Evolutionary conservation across 2,329 filamentous ascomycete genomes (phyloP).

Genomic region (Ophiostoma sp.): DNA sequence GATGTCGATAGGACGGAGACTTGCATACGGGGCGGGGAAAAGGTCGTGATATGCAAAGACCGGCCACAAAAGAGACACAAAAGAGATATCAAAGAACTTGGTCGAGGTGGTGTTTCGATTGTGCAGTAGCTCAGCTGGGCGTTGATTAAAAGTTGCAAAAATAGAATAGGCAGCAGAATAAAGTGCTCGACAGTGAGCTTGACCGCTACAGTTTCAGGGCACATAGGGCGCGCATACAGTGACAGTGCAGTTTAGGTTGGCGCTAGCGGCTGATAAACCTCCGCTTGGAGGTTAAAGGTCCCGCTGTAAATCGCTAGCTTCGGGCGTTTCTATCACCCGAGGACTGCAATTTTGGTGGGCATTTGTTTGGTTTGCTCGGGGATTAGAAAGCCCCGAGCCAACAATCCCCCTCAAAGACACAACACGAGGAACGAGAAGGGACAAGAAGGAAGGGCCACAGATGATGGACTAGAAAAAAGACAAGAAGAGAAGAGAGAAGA

Average conservation of each 20-base stretch:
- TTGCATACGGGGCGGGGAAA: background rate
- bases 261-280: background rate
- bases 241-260: background rate
- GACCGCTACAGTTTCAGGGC: background rate
- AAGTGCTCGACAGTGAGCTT: background rate
- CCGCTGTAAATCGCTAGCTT: background rate
- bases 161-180: slow-evolving; percentile 6
- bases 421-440: background rate
- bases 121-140: background rate
- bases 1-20: background rate
- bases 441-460: background rate
- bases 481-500: background rate
- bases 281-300: too few species aligned
- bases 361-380: background rate
- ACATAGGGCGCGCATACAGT: background rate
- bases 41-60: background rate
- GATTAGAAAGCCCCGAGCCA: background rate
- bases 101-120: background rate
- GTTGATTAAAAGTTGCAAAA: background rate
- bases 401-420: background rate
- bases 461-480: background rate
- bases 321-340: background rate
- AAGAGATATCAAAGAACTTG: background rate
- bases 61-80: background rate
- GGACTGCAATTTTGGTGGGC: background rate